Conservation (phyloP, 2,329 filamentous ascomycete genomes). For the Raffaelea ambrosiae region DNA sequence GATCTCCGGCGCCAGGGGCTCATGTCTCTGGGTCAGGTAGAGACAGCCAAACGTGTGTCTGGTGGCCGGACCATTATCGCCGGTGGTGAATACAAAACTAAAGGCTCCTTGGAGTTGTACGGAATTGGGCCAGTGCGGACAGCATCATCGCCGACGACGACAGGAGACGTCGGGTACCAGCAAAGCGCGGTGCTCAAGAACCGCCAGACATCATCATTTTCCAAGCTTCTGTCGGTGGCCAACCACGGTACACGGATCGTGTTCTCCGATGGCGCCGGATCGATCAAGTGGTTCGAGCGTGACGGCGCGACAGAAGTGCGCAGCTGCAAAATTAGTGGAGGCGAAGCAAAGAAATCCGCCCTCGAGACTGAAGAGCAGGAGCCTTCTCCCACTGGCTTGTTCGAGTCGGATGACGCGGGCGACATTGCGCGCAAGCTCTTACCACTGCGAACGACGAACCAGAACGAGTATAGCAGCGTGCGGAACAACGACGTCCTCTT, state of each 20-base stretch:
- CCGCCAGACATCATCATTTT: constrained; percentile 70
- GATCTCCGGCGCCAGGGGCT: constrained; percentile 48
- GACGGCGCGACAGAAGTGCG: constrained; percentile 61
- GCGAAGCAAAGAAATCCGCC: not conserved
- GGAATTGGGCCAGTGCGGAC: constrained; percentile 31
- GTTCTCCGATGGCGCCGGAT: constrained; percentile 75
- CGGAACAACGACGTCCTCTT: constrained; percentile 65
- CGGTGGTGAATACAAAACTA: constrained; percentile 84
- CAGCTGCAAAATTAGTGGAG: constrained; percentile 40
- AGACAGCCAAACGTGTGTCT: constrained; percentile 39
- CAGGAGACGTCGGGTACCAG: constrained; percentile 14
- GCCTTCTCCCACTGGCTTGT: constrained; percentile 34
- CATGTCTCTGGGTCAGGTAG: constrained; percentile 45
- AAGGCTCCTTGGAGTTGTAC: constrained; percentile 86
- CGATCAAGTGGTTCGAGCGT: constrained; percentile 83
- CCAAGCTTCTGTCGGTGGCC: constrained; percentile 73
- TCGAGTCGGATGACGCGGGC: constrained; percentile 47
- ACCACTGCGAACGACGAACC: constrained; percentile 34
- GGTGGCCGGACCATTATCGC: constrained; percentile 64
- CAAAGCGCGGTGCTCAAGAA: constrained; percentile 58
- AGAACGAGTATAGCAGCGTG: constrained; percentile 12
- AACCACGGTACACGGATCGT: constrained; percentile 77
- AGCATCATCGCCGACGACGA: constrained; percentile 17
- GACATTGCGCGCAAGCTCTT: constrained; percentile 78
- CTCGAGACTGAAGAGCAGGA: constrained; percentile 30